Evolutionary conservation across 179 eudicot species (phyloP), one percentile per base, ranked within the genome.

Genomic region (Sideroxylon spinosum): DNA sequence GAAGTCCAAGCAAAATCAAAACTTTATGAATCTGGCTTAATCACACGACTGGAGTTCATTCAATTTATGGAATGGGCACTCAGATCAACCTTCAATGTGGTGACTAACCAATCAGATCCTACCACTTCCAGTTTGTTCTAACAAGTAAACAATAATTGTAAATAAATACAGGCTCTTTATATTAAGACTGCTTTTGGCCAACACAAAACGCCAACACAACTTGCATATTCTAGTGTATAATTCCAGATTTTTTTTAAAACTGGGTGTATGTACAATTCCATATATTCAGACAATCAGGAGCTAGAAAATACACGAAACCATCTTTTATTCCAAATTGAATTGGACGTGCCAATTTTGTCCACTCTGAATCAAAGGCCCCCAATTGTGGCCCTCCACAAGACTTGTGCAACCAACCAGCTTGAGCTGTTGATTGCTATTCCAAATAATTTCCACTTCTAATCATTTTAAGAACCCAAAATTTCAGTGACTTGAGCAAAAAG

Each of bases 401-500:
- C 44, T 37, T 37, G 44, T 3, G 44, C 44, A 37, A 37, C 44
- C 44, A 37, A 37, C 44, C 44, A 37, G 44, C 44, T 37, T 37
- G 44, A 3, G 44, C 44, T 37, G 44, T 37, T 37, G 44, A 37
- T 1, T 37, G 44, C 44, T 37, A 37, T 37, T 37, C 44, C 44
- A 37, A 37, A 37, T 37, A 37, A 37, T 37, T 37, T 37, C 44
- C 44, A 3, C 44, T 37, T 37, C 44, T 3, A 37, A 37, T 37
- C 44, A 37, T 37, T 37, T 37, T 37, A 37, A 37, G 44, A 68
- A 12, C 29, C 28, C 55, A 53, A 79, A 52, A 5, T 32, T 76
- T 23, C 46, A 52, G 50, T 11, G 1, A 77, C 79, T 61, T 53
- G 19, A 19, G 74, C 44, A 60, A 75, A 48, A 68, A 75, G 71